These are phyloP conservation scores for Priceomyces fermenticarens DNA, from an alignment of 805 yeast genomes.

Conservation along the genomic window DNA sequence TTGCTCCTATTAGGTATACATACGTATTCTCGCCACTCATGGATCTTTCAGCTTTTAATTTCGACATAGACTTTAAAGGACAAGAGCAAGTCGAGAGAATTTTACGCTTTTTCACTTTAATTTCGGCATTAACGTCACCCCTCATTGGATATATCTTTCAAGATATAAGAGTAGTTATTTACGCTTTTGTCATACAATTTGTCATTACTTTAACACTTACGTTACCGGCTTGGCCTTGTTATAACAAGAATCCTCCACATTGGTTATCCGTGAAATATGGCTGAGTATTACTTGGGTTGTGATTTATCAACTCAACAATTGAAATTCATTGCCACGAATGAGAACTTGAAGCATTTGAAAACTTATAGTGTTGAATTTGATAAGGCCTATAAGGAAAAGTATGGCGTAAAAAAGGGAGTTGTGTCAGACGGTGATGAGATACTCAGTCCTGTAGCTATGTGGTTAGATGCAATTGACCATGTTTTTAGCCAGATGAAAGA, in stretches of 20 bases:
- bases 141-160: conserved; percentile 48
- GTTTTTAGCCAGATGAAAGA: conserved; percentile 50
- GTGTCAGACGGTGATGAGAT: conserved; percentile 53
- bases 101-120: conserved; percentile 20
- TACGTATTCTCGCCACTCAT: background rate
- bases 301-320: conserved; percentile 90
- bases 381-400: conserved; percentile 50
- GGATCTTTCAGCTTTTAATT: conserved; percentile 17
- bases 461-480: conserved; percentile 79
- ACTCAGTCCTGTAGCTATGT: conserved; percentile 81
- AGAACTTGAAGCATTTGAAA: conserved; percentile 47
- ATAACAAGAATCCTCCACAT: conserved; percentile 45
- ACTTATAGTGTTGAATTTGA: conserved; percentile 74
- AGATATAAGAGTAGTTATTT: conserved; percentile 38
- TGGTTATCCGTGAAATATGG: conserved; percentile 42
- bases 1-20: too few species aligned
- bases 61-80: conserved; percentile 52
- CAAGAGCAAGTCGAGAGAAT: conserved; percentile 43
- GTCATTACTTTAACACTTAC: conserved; percentile 29
- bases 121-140: conserved; percentile 38
- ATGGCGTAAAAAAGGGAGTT: conserved; percentile 75
- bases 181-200: conserved; percentile 34
- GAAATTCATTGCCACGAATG: conserved; percentile 66
- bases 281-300: conserved; percentile 58
- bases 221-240: conserved; percentile 60